Evolutionary conservation across 495 filamentous ascomycete species (phyloP).

Genomic region (Neurospora sp.): DNA sequence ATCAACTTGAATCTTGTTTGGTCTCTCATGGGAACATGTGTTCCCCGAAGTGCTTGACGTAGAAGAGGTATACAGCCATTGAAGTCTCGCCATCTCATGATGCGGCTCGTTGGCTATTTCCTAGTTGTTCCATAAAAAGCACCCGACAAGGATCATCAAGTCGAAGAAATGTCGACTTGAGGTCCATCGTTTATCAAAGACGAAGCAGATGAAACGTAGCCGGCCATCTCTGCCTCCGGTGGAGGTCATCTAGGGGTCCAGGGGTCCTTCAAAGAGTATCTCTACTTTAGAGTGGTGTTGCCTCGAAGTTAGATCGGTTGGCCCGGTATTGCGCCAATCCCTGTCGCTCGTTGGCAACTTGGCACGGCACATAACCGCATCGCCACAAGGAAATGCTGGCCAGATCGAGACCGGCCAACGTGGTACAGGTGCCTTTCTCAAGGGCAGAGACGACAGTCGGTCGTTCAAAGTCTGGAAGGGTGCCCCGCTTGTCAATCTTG

Average conservation of each 20-base stretch:
- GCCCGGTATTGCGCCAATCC: neutral
- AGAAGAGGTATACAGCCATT: neutral
- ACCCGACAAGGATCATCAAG: neutral
- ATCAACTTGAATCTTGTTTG: neutral
- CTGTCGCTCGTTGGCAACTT: neutral
- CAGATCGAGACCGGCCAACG: neutral
- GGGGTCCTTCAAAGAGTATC: neutral
- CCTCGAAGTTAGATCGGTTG: neutral
- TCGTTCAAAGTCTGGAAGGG: neutral
- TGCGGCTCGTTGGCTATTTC: neutral
- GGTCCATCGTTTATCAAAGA: neutral
- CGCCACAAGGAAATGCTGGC: neutral
- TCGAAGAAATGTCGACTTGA: neutral
- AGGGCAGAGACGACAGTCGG: neutral
- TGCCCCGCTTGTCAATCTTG: neutral
- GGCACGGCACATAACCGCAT: neutral
- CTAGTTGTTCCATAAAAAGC: neutral
- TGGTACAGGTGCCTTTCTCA: neutral
- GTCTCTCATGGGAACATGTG: neutral
- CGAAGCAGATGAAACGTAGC: neutral
- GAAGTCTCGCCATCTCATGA: neutral
- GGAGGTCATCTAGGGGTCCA: neutral
- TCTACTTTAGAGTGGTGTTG: neutral
- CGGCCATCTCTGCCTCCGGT: neutral
- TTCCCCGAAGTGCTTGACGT: neutral